Conservation (phyloP, 2,329 filamentous ascomycete species). For the Colletotrichum theobromicola region DNA sequence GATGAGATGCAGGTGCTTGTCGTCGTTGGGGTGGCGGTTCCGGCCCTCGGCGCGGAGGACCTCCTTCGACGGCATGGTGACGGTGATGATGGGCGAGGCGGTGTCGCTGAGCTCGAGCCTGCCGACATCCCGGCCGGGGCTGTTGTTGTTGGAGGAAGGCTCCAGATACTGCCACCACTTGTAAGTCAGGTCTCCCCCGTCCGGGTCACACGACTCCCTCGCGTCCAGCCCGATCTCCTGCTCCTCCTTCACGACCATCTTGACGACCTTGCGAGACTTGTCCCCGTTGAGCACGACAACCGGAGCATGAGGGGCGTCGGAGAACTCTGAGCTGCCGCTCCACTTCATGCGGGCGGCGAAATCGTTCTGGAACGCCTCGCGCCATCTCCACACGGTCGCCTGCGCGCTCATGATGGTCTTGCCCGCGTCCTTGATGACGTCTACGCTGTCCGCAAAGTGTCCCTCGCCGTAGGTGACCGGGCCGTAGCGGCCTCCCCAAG, state of each 20-base stretch:
- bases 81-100: background rate
- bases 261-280: constrained; percentile 17
- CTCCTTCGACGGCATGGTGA: constrained; percentile 4
- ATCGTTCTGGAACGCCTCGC: constrained; percentile 55
- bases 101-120: background rate
- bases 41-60: background rate
- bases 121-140: background rate
- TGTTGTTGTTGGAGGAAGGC: constrained; percentile 13
- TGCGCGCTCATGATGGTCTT: constrained; percentile 41
- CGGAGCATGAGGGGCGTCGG: constrained; percentile 14
- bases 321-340: constrained; percentile 1
- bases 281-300: constrained; percentile 25
- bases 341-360: constrained; percentile 25
- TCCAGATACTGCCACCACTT: constrained; percentile 24
- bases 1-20: constrained; percentile 7
- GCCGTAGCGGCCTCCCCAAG: constrained; percentile 47
- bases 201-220: constrained; percentile 20
- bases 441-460: constrained; percentile 36
- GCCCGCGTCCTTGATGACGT: constrained; percentile 38
- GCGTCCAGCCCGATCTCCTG: constrained; percentile 20
- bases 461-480: constrained; percentile 7
- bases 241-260: constrained; percentile 8
- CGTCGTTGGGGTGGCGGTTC: background rate
- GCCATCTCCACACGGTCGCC: constrained; percentile 59
- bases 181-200: constrained; percentile 20